Conservation (phyloP, 371 early-diverging fungal species). For the Saksenaea oblongispora region DNA sequence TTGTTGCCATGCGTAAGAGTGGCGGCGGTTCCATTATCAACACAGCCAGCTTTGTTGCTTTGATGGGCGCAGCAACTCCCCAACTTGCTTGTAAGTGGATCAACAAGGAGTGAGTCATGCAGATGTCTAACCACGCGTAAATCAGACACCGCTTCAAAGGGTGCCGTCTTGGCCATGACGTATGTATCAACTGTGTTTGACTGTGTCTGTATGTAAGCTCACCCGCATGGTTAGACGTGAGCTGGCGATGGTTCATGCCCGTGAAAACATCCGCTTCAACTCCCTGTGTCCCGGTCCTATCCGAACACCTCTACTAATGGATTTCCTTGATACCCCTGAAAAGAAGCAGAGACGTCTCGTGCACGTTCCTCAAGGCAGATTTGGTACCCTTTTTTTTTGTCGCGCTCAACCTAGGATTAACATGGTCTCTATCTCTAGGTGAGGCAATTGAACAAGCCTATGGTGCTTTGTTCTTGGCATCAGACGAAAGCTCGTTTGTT, state of each 20-base stretch:
- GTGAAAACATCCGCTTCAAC: constrained; percentile 88
- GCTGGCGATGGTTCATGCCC: constrained; percentile 84
- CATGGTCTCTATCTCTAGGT: constrained; percentile 29
- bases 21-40: constrained; percentile 86
- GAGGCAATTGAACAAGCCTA: constrained; percentile 91
- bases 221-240: constrained; percentile 59
- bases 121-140: neutral
- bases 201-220: neutral
- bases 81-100: constrained; percentile 75
- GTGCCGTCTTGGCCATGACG: constrained; percentile 89
- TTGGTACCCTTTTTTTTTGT: constrained; percentile 50
- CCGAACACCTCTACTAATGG: constrained; percentile 82
- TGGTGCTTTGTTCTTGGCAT: constrained; percentile 82
- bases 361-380: constrained; percentile 87
- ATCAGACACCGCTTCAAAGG: constrained; percentile 86
- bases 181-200: constrained; percentile 24
- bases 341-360: constrained; percentile 83
- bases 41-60: constrained; percentile 83
- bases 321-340: constrained; percentile 83
- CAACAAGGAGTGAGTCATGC: neutral
- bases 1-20: constrained; percentile 75
- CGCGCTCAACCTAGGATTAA: constrained; percentile 4
- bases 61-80: constrained; percentile 88
- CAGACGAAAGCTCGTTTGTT: constrained; percentile 79
- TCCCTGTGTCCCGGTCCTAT: constrained; percentile 89